phyloP scores from a whole-genome alignment of 2,329 filamentous ascomycete genomes.

The Zymoseptoria pseudotritici region DNA sequence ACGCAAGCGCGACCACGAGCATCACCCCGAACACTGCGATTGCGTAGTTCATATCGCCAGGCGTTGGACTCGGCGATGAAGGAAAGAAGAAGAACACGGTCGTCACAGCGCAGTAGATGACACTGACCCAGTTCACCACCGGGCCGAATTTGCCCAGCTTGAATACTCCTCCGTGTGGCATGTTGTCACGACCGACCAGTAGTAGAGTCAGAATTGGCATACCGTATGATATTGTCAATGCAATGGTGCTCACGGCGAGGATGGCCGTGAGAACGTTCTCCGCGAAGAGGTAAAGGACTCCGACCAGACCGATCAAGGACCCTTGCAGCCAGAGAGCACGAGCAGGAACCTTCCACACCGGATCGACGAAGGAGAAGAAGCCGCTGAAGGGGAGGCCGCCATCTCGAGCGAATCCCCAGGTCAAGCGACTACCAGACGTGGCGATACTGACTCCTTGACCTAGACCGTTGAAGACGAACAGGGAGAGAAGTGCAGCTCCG shows the following conservation, averaged over 20 bases:
- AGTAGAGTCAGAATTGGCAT: conserved; percentile 34
- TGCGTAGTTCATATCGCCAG: conserved; percentile 51
- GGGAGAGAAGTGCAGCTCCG: conserved; percentile 38
- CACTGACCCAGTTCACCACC: conserved; percentile 35
- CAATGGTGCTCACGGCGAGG: conserved; percentile 36
- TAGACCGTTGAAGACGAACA: conserved; percentile 51
- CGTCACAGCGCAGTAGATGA: conserved; percentile 46
- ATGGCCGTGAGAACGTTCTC: conserved; percentile 39
- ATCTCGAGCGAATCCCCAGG: conserved; percentile 24
- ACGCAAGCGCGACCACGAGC: conserved; percentile 43
- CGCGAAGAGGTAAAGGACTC: conserved; percentile 39
- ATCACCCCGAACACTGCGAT: conserved; percentile 52
- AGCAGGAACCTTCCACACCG: conserved; percentile 46
- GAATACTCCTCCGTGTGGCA: conserved; percentile 40
- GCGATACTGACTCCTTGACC: conserved; percentile 49
- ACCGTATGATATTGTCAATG: conserved; percentile 37
- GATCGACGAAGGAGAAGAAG: conserved; percentile 35
- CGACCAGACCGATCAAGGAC: conserved; percentile 40
- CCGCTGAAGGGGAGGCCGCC: conserved; percentile 20
- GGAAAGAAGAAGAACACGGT: conserved; percentile 53
- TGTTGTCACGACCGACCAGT: conserved; percentile 44
- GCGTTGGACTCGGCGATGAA: conserved; percentile 36
- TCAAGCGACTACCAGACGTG: conserved; percentile 27
- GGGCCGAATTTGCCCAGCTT: conserved; percentile 34
- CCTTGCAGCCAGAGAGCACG: conserved; percentile 49